Evolutionary conservation across 2,329 filamentous ascomycete genomes (phyloP).

Genomic region (Neonectria ditissima): DNA sequence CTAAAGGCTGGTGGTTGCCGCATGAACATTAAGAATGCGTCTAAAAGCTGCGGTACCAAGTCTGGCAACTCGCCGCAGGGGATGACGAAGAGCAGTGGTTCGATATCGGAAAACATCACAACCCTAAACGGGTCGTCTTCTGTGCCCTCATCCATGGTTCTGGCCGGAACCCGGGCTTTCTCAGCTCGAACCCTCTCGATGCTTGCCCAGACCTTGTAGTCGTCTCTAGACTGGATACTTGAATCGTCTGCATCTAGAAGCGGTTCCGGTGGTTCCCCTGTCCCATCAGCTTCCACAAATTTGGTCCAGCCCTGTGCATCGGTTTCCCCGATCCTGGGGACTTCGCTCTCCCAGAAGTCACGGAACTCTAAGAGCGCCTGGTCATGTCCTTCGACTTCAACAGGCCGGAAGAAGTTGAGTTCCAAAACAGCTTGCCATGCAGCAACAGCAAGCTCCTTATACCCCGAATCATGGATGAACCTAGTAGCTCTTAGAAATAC

Average conservation of each 20-base stretch:
- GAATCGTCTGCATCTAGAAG: constrained; percentile 25
- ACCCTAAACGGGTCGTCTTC: constrained; percentile 88
- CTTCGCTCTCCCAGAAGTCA: constrained; percentile 90
- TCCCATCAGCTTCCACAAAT: constrained; percentile 55
- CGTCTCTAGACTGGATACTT: constrained; percentile 52
- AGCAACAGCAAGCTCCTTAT: constrained; percentile 79
- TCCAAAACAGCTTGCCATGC: constrained; percentile 89
- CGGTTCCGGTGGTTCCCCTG: constrained; percentile 57
- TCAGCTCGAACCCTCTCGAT: constrained; percentile 65
- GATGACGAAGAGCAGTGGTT: constrained; percentile 68
- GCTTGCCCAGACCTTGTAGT: constrained; percentile 63
- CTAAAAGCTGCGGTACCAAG: constrained; percentile 65
- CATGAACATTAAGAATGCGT: constrained; percentile 78
- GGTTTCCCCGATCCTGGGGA: constrained; percentile 80
- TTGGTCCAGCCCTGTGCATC: constrained; percentile 76
- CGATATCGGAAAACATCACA: constrained; percentile 82
- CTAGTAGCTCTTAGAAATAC: constrained; percentile 79
- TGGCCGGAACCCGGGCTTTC: constrained; percentile 72
- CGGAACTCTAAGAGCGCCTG: constrained; percentile 63
- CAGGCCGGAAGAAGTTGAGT: constrained; percentile 72
- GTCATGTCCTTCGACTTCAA: constrained; percentile 39
- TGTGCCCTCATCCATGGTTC: constrained; percentile 78
- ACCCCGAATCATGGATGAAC: constrained; percentile 82
- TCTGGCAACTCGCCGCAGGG: constrained; percentile 51
- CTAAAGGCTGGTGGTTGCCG: constrained; percentile 66